Percentiles rank a stretch among this genome's conserved stretches.
Conservation (phyloP, 768 basidiomycete species). For the Tricholoma terreum region DNA sequence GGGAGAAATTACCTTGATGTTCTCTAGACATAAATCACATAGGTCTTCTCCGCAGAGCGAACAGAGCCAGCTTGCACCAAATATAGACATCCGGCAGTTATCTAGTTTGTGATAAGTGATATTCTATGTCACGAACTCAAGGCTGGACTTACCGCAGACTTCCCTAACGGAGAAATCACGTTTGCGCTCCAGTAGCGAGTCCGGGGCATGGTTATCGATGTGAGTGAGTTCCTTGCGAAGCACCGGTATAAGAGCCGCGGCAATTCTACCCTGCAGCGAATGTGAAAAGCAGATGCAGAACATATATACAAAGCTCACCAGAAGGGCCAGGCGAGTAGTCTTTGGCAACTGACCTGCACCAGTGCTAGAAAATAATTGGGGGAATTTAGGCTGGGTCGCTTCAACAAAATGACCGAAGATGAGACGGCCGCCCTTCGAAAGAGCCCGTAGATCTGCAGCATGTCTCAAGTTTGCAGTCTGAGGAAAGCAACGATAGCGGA, state of each 20-base stretch:
- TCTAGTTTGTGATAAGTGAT: not conserved
- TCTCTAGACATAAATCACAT: not conserved
- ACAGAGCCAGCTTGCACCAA: not conserved
- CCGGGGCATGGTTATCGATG: not conserved
- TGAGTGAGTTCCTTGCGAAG: not conserved
- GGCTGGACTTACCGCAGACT: not conserved
- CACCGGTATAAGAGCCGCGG: not conserved
- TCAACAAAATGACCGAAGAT: not conserved
- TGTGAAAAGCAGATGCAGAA: not conserved
- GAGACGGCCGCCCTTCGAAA: not conserved
- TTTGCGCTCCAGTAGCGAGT: not conserved
- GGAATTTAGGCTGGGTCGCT: not conserved
- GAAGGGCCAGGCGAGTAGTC: not conserved
- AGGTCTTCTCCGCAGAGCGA: not conserved
- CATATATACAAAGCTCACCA: not conserved
- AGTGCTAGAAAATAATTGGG: not conserved
- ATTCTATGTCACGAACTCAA: not conserved
- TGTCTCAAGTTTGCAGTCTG: too few species aligned
- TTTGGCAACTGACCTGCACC: not conserved
- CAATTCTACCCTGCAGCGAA: not conserved
- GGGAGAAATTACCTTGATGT: slow-evolving; percentile 42
- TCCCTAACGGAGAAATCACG: not conserved
- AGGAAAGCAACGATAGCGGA: too few species aligned
- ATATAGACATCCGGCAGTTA: not conserved
- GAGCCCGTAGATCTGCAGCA: too few species aligned